Percentiles rank a stretch among this genome's conserved stretches.
phyloP scores from a whole-genome alignment of 2,329 filamentous ascomycete species.

The Aspergillus glaucus region DNA sequence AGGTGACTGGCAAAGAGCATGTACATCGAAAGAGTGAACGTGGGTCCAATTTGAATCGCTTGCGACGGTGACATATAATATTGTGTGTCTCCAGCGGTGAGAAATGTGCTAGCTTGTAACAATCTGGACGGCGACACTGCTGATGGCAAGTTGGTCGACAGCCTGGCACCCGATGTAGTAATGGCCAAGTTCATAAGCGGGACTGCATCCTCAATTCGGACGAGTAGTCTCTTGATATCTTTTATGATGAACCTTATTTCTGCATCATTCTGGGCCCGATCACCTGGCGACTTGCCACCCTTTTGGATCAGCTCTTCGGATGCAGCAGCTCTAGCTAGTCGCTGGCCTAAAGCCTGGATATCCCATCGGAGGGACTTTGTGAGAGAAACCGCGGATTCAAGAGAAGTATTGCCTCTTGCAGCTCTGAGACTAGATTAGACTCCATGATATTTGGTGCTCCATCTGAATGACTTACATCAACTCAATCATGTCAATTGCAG shows the following conservation, averaged over 20 bases:
- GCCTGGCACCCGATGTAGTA: slow-evolving; percentile 81
- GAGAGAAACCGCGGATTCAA: slow-evolving; percentile 78
- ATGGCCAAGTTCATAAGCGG: slow-evolving; percentile 90
- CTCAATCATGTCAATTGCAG: slow-evolving; percentile 86
- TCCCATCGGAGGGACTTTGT: slow-evolving; percentile 78
- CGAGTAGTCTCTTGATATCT: slow-evolving; percentile 69
- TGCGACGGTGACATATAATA: slow-evolving; percentile 60
- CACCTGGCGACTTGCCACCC: slow-evolving; percentile 31
- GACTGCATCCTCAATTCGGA: slow-evolving; percentile 81
- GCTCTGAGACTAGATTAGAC: slow-evolving; percentile 39
- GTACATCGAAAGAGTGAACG: slow-evolving; percentile 81
- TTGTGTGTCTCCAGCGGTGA: slow-evolving; percentile 79
- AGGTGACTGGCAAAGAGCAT: slow-evolving; percentile 88
- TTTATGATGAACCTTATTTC: slow-evolving; percentile 65
- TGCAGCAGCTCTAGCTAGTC: slow-evolving; percentile 63
- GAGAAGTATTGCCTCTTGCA: slow-evolving; percentile 67
- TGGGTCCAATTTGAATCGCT: slow-evolving; percentile 76
- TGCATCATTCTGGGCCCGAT: slow-evolving; percentile 51
- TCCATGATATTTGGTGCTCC: background rate
- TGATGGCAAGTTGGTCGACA: slow-evolving; percentile 71
- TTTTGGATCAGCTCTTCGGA: slow-evolving; percentile 45
- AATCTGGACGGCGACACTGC: slow-evolving; percentile 85
- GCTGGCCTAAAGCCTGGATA: slow-evolving; percentile 71
- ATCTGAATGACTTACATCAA: slow-evolving; percentile 59
- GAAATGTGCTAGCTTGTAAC: slow-evolving; percentile 84